Evolutionary conservation across 2,329 filamentous ascomycete genomes (phyloP).

Genomic region (Penicillium sp.): DNA sequence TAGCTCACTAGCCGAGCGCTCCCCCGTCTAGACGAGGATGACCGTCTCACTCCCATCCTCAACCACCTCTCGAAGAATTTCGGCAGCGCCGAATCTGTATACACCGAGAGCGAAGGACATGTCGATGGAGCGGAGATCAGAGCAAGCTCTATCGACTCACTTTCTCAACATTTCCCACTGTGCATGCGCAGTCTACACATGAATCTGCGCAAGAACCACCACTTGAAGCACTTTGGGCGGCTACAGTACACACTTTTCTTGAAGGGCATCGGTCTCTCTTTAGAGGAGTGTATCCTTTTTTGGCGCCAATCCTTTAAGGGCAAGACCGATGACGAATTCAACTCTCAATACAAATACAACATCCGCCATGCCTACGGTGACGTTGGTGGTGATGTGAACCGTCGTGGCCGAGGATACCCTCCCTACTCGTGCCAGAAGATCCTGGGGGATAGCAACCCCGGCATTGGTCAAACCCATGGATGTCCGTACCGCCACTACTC

Average conservation of each 20-base stretch:
- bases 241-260: conserved; percentile 95
- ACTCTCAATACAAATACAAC: conserved; percentile 97
- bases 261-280: conserved; percentile 85
- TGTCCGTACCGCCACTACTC: conserved; percentile 94
- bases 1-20: conserved; percentile 86
- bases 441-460: conserved; percentile 80
- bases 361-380: conserved; percentile 93
- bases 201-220: conserved; percentile 78
- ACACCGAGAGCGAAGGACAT: conserved; percentile 63
- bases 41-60: conserved; percentile 74
- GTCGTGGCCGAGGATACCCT: conserved; percentile 81
- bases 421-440: conserved; percentile 96
- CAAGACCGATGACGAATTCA: conserved; percentile 90
- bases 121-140: conserved; percentile 71
- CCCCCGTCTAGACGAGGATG: conserved; percentile 91
- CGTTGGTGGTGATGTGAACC: conserved; percentile 86
- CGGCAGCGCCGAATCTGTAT: conserved; percentile 81
- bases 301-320: conserved; percentile 86
- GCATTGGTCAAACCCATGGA: conserved; percentile 86
- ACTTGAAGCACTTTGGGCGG: conserved; percentile 90
- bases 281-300: conserved; percentile 91
- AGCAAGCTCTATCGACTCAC: conserved; percentile 73
- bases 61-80: conserved; percentile 93
- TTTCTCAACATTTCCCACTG: conserved; percentile 80
- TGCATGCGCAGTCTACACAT: conserved; percentile 94